phyloP scores from a whole-genome alignment of 2,329 filamentous ascomycete species.

The Cladobotryum protrusum region DNA sequence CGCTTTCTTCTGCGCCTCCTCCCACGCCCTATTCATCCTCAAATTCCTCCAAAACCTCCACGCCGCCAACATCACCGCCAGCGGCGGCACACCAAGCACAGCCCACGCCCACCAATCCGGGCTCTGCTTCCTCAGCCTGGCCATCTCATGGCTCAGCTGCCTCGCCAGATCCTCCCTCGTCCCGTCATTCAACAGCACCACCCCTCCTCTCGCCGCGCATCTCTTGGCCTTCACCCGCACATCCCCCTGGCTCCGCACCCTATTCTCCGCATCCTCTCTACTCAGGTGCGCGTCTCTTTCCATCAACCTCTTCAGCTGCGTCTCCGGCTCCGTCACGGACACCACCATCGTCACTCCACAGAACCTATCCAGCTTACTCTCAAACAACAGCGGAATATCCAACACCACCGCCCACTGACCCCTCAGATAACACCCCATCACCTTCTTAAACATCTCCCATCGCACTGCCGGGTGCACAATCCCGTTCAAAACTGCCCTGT shows the following conservation, averaged over 20 bases:
- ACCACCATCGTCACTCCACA: conserved; percentile 86
- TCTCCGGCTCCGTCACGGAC: conserved; percentile 68
- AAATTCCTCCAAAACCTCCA: conserved; percentile 71
- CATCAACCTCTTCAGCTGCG: conserved; percentile 76
- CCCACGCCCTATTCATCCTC: conserved; percentile 65
- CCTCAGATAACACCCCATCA: conserved; percentile 65
- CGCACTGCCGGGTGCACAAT: conserved; percentile 93
- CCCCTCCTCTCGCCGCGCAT: conserved; percentile 63
- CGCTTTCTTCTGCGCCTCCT: conserved; percentile 44
- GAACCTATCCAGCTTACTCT: conserved; percentile 76
- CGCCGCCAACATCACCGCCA: conserved; percentile 61
- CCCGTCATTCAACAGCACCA: conserved; percentile 89
- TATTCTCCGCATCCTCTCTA: conserved; percentile 79
- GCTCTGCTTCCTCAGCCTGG: conserved; percentile 53
- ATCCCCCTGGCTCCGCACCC: conserved; percentile 81
- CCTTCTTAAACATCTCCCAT: conserved; percentile 68
- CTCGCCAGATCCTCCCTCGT: conserved; percentile 61
- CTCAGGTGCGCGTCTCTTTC: conserved; percentile 71
- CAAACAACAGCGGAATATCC: conserved; percentile 88
- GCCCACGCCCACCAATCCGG: conserved; percentile 81
- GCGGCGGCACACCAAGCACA: conserved; percentile 62
- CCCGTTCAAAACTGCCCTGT: conserved; percentile 72
- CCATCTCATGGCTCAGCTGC: conserved; percentile 62
- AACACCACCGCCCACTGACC: conserved; percentile 87
- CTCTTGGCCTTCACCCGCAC: conserved; percentile 75